Conservation (phyloP, 179 eudicot genomes). For the Nepenthes alata region DNA sequence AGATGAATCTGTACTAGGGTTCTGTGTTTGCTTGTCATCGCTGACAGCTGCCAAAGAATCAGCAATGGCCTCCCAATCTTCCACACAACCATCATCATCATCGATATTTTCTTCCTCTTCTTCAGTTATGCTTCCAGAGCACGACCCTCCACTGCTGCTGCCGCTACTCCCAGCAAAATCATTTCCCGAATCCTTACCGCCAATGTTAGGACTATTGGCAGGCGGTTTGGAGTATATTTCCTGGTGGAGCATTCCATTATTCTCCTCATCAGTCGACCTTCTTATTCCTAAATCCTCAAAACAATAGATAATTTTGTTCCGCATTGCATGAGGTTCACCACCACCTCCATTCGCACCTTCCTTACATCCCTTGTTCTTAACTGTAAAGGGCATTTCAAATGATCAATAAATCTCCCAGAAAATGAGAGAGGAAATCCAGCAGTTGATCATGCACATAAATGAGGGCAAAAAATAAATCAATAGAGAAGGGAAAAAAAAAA, state of each 20-base stretch:
- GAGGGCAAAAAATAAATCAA: too few species aligned
- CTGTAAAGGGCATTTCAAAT: conserved; percentile 12
- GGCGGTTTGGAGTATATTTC: conserved; percentile 35
- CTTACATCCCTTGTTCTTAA: conserved; percentile 27
- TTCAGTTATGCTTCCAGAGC: conserved; percentile 46
- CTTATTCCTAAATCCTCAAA: conserved; percentile 25
- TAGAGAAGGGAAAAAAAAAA: background rate
- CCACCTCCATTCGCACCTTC: conserved; percentile 11
- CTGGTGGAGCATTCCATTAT: conserved; percentile 14
- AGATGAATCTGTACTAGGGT: background rate
- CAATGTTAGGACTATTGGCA: conserved; percentile 24
- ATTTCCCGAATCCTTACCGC: conserved; percentile 26
- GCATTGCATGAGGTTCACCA: conserved; percentile 9
- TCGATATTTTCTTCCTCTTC: conserved; percentile 46
- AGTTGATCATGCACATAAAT: background rate
- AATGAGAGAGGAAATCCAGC: background rate
- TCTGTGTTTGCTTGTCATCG: conserved; percentile 1
- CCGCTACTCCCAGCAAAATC: conserved; percentile 29
- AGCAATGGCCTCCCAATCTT: conserved; percentile 95
- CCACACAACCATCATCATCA: conserved; percentile 48
- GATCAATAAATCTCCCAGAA: background rate
- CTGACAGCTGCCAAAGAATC: conserved; percentile 46
- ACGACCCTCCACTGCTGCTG: conserved; percentile 42
- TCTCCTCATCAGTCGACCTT: conserved; percentile 19
- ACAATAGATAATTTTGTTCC: conserved; percentile 10